phyloP scores from a whole-genome alignment of 768 basidiomycete species.

The Ephemerocybe angulata region DNA sequence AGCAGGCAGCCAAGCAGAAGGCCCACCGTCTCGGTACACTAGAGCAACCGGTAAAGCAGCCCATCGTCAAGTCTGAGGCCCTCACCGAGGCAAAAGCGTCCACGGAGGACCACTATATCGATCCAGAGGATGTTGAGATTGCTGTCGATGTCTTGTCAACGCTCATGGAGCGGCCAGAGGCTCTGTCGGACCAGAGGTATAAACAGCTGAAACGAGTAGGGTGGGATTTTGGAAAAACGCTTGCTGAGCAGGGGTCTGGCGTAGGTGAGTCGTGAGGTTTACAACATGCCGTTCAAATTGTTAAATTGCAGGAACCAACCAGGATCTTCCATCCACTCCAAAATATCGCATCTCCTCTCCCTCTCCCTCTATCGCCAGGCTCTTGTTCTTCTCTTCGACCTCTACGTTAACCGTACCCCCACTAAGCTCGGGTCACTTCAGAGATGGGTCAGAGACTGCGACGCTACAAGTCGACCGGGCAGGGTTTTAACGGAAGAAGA shows the following conservation, averaged over 20 bases:
- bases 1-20: too few relatives aligned
- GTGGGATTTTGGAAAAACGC: not conserved
- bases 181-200: not conserved
- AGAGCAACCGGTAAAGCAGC: too few relatives aligned
- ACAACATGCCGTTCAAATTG: too few relatives aligned
- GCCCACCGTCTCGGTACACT: too few relatives aligned
- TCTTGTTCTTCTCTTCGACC: not conserved
- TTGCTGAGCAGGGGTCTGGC: not conserved
- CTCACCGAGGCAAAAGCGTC: too few relatives aligned
- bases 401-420: not conserved
- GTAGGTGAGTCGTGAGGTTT: not conserved
- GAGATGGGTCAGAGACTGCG: not conserved
- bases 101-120: not conserved
- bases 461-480: not conserved
- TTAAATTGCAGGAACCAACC: too few relatives aligned
- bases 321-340: not conserved
- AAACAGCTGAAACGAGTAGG: not conserved
- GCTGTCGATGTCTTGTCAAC: not conserved
- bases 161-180: not conserved
- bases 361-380: not conserved
- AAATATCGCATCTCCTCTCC: slow-evolving; percentile 1
- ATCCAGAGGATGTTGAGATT: not conserved
- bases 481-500: not conserved
- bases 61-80: too few relatives aligned
- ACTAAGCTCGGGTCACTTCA: not conserved